Evolutionary conservation across 23 red algal genomes (phyloP).

Genomic region (Chondrus crispus): DNA sequence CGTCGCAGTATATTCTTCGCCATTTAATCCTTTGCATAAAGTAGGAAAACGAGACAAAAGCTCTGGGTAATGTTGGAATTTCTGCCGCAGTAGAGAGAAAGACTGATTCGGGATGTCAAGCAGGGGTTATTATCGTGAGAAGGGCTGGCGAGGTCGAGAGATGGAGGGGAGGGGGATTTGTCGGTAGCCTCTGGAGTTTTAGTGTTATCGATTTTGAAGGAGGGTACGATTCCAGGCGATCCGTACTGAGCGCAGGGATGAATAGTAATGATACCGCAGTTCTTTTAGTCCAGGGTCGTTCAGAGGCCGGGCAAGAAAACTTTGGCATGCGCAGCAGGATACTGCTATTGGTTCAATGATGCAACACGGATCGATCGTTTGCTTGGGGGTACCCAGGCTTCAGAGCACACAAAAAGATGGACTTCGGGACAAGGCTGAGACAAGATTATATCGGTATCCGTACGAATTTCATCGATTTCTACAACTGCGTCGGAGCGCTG

Average conservation of each 20-base stretch:
- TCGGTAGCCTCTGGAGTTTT: conserved; percentile 20
- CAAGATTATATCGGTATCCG: conserved; percentile 1
- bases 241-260: conserved; percentile 2
- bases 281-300: neutral
- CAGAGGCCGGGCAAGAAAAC: neutral
- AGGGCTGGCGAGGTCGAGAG: conserved; percentile 43
- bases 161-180: conserved; percentile 38
- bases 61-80: too few species aligned
- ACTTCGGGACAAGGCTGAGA: neutral
- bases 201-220: conserved; percentile 31
- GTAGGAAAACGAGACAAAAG: too few species aligned
- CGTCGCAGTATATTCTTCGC: too few species aligned
- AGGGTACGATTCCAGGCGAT: neutral
- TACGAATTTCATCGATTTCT: conserved; percentile 47
- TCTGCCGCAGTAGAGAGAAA: too few species aligned
- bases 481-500: conserved; percentile 6
- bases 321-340: conserved; percentile 4
- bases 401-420: neutral
- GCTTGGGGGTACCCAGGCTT: neutral
- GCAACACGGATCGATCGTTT: neutral
- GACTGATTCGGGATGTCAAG: neutral
- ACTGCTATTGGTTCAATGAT: neutral
- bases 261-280: conserved; percentile 27
- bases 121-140: neutral
- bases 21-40: too few species aligned